A percentile compares a stretch with the other conserved stretches of the same genome.
Conservation (phyloP, 192 early-diverging fungal species). For the Backusella macrospora region DNA sequence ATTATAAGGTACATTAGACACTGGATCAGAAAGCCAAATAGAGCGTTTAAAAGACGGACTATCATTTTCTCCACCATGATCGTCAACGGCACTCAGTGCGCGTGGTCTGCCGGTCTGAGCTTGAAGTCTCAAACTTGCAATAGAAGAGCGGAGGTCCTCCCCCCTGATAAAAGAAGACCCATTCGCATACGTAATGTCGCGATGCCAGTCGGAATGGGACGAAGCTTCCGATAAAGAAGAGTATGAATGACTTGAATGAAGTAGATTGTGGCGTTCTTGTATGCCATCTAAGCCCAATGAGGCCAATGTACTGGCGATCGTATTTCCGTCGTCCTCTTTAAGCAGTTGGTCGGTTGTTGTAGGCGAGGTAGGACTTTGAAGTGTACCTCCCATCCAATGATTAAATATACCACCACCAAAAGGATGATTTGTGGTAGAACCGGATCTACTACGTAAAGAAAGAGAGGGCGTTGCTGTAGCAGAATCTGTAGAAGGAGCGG, state of each 20-base stretch:
- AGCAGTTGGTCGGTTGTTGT: slow-evolving; percentile 32
- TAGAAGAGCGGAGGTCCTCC: slow-evolving; percentile 1
- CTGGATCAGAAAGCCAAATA: not conserved
- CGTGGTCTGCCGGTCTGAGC: slow-evolving; percentile 22
- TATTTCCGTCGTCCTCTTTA: slow-evolving; percentile 32
- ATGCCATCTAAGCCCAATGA: slow-evolving; percentile 36
- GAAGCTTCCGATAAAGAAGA: slow-evolving; percentile 11
- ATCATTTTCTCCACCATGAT: not conserved
- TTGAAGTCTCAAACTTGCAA: slow-evolving; percentile 19
- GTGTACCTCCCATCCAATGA: slow-evolving; percentile 6
- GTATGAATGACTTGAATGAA: slow-evolving; percentile 5
- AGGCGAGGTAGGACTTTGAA: slow-evolving; percentile 29
- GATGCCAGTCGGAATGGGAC: slow-evolving; percentile 3
- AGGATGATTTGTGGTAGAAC: slow-evolving; percentile 4
- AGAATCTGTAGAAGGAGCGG: slow-evolving; percentile 8
- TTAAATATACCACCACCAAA: slow-evolving; percentile 24
- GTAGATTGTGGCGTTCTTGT: slow-evolving; percentile 6
- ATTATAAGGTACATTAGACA: not conserved
- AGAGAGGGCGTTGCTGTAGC: slow-evolving; percentile 9
- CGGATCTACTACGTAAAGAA: slow-evolving; percentile 22
- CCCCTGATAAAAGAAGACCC: slow-evolving; percentile 16
- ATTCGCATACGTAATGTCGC: slow-evolving; percentile 9
- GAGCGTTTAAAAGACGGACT: not conserved
- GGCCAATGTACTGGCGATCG: slow-evolving; percentile 37
- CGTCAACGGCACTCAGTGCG: slow-evolving; percentile 18